Evolutionary conservation across 176 grass and related monocot species (phyloP), one percentile per base, ranked within the genome.

Genomic region (Oryza punctata): DNA sequence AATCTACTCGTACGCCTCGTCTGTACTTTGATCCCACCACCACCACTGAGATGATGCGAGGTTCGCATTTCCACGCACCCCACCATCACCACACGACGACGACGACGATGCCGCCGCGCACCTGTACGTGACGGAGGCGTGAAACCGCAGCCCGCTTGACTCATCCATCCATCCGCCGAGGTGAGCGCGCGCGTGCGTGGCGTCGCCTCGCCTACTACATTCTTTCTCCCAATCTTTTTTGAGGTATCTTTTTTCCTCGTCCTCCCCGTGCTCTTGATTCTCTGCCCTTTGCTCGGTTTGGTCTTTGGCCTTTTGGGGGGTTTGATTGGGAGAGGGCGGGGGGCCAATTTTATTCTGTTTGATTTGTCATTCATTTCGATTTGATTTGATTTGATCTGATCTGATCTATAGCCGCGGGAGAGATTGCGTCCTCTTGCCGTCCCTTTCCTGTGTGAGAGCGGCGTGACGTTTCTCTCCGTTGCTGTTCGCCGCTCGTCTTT

Each of bases 201-300:
- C 43, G 74, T 27, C 50, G 87, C 75, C 9, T 59, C 30, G 12
- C 33, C 25, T 12, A 73, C 52, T 12, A 73, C 52, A 82, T 82
- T 73, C 69, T 32, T 32, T 15, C 28, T 69, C 14, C 78, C 7
- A 38, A 46, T n/a, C 32, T 19, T 71, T 59, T 27, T 37, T 10
- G 54, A 59, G 7, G 2, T 4, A 4, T 30, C 7, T 38, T 24
- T 29, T 79, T 79, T 57, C 9, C 5, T n/a, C 35, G 16, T 14
- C 10, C 44, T 10, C 46, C 41, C 33, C 63, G 16, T 49, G 71
- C 2, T 70, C 63, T 5, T 30, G 70, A 75, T 28, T 75, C 67
- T 2, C 67, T 1, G 10, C 6, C 38, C 7, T 70, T 28, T 40
- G 14, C 26, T 70, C 50, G 23, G 13, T 25, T 68, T 6, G 5